Base-by-base conservation (phyloP, 1,284 basidiomycete genomes). In the Sphagnurus paluster region DNA sequence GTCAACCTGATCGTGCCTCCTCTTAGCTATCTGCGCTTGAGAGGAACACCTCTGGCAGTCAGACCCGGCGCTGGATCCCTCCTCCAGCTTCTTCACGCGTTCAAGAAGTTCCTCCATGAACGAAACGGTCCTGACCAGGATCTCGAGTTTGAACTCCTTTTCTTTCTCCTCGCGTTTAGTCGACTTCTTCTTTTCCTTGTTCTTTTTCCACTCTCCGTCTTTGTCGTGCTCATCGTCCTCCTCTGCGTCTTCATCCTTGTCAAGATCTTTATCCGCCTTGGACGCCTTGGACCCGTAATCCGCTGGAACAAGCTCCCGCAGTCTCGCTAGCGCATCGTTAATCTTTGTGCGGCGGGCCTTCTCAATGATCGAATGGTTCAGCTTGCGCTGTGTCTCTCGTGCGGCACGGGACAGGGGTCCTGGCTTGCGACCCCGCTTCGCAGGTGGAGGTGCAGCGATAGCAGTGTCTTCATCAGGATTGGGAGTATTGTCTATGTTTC, bases 351-450 rank as follows among this genome's bases (percentile, higher is more conserved):
- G 74, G 13, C 89, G 71, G 0, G 87, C 83, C 58, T 90, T 89
- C 67, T 91, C 88, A 62, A 91, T 91, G 46, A 89, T 82, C 8
- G 85, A 88, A 57, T 91, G 88, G 62, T 90, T 90, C 35, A 88
- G 77, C 60, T 89, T 87, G 48, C 88, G 82, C 65, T 85, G 82
- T 1, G 84, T 78, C 64, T 89, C 86, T 43, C 87, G 75, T 24
- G 84, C 85, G 5, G 79, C 75, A 50, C 85, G 83, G 10, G 86
- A 85, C 39, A 85, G 63, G 9, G 77, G 72, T 4, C 80, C 80
- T 0, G 85, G 84, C 58, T 84, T 87, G 46, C 86, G 79, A 9
- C 84, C 85, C 17, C 86, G 79, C 49, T 79, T 84, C 47, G 68
- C 61, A 16, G 64, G 44, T 17, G 56, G 47, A 44, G 56, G 51